Base-by-base conservation (phyloP, 2,329 filamentous ascomycete species). In the Cladosporium austrohemisphaericum region DNA sequence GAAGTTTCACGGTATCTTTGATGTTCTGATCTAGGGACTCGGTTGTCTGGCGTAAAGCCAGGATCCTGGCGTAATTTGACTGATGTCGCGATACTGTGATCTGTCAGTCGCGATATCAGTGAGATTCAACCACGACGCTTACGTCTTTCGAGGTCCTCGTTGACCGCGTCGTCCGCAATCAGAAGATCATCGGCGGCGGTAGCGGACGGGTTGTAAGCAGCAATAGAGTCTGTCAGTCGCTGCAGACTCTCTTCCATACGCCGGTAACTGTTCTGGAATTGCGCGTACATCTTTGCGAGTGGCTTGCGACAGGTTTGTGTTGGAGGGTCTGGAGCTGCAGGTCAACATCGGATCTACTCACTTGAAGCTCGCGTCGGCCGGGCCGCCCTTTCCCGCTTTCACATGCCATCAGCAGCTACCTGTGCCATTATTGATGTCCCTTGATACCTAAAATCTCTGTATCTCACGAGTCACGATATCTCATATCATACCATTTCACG, bases 161-260 rank as follows among this genome's bases (percentile, higher is more conserved):
- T 78, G 36, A 94, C 76, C 52, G 84, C 80, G 33, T 76, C 73
- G 63, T 94, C 86, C 19, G 87, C 88, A 6, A 76, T 73, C 14
- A 86, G 73, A 8, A 94, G 80, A 55, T 90, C 85, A 50, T 79
- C 73, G 5, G 85, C 86, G 20, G 84, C 80, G 28, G 75, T 68
- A 4, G 79, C 72, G 5, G 85, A 87, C 0, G 88, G 88, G 60
- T 90, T 88, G 69, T 91, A 92, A 56, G 88, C 86, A 5, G 86
- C 78, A 54, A 94, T 85, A 0, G 87, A 91, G 65, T 90, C 86
- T 58, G 90, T 84, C 26, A 94, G 74, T 22, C 74, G 81, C 10
- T 79, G 77, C 16, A 94, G 73, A 4, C 71, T 71, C 45, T 65
- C 63, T 50, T 76, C 72, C 35, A 76, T 63, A 52, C 72, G 68